Percentiles rank a stretch among this genome's conserved stretches.
Conservation (phyloP, 2,329 filamentous ascomycete genomes). For the Ophiostoma piceae region DNA sequence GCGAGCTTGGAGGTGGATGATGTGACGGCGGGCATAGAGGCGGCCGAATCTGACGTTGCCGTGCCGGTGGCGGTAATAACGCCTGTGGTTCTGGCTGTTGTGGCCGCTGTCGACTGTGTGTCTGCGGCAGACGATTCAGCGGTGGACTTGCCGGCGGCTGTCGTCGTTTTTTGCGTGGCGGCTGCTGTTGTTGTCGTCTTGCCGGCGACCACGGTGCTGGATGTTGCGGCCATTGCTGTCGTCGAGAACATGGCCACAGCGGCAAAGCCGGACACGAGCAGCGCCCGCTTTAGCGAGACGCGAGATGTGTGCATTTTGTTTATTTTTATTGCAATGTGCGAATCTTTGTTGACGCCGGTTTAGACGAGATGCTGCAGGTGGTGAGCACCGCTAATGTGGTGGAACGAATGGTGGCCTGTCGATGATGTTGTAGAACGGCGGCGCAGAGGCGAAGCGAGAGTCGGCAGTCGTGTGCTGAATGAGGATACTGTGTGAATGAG, state of each 20-base stretch:
- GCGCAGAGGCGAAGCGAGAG: neutral
- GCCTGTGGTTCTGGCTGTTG: slow-evolving; percentile 19
- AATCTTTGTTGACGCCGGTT: neutral
- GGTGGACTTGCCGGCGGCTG: slow-evolving; percentile 17
- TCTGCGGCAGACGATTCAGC: slow-evolving; percentile 17
- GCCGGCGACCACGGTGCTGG: slow-evolving; percentile 11
- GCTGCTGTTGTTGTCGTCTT: slow-evolving; percentile 19
- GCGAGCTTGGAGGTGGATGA: slow-evolving; percentile 26
- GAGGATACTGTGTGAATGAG: neutral
- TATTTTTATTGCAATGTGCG: neutral
- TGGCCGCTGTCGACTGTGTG: slow-evolving; percentile 12
- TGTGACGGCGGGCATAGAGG: slow-evolving; percentile 27
- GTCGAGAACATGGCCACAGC: slow-evolving; percentile 30
- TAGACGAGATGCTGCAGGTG: neutral
- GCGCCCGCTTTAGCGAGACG: slow-evolving; percentile 34
- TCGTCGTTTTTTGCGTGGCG: slow-evolving; percentile 13
- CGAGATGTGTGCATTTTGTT: slow-evolving; percentile 31
- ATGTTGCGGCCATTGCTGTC: slow-evolving; percentile 30
- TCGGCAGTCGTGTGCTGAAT: neutral
- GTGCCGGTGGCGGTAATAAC: slow-evolving; percentile 18
- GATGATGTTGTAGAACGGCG: slow-evolving; percentile 10
- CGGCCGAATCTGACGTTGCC: neutral
- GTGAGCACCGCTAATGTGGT: slow-evolving; percentile 12
- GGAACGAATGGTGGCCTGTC: slow-evolving; percentile 12
- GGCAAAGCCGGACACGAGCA: slow-evolving; percentile 32